phyloP scores from a whole-genome alignment of 2,329 filamentous ascomycete species.

The Chrysosporium keratinophilum region DNA sequence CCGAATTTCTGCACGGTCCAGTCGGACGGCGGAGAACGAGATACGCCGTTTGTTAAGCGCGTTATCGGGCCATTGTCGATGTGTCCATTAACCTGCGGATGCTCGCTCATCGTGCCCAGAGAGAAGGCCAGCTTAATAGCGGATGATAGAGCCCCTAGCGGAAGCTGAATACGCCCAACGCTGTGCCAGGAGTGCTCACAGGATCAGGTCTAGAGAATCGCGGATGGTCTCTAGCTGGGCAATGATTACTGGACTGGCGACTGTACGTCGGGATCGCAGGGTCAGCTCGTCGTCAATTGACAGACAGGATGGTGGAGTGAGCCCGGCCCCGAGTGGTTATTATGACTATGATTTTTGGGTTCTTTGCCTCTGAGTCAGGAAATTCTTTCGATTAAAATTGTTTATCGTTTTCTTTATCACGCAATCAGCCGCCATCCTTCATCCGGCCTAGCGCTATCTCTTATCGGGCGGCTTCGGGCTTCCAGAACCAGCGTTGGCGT shows the following conservation, averaged over 20 bases:
- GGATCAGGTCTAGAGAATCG: background rate
- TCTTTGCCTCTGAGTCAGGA: background rate
- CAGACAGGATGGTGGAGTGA: background rate
- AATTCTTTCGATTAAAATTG: background rate
- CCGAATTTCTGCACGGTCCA: constrained; percentile 96
- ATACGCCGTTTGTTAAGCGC: constrained; percentile 19
- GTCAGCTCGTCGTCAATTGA: constrained; percentile 2
- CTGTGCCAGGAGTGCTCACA: constrained; percentile 2
- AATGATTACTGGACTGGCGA: background rate
- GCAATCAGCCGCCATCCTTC: constrained; percentile 2
- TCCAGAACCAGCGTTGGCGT: background rate
- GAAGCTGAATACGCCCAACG: constrained; percentile 6
- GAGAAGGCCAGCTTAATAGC: background rate
- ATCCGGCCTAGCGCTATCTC: background rate
- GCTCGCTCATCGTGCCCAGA: constrained; percentile 14
- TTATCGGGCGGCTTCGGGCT: background rate
- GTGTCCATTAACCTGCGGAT: constrained; percentile 16
- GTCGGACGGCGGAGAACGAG: constrained; percentile 16
- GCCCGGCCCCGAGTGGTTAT: background rate
- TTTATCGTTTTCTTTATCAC: constrained; percentile 9
- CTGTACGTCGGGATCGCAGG: background rate
- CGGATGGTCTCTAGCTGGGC: background rate
- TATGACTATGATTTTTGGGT: too few relatives aligned
- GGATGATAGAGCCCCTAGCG: constrained; percentile 2
- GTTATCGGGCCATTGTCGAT: constrained; percentile 14